Evolutionary conservation across 2,329 filamentous ascomycete genomes (phyloP).

Genomic region (Fusarium torreyae): DNA sequence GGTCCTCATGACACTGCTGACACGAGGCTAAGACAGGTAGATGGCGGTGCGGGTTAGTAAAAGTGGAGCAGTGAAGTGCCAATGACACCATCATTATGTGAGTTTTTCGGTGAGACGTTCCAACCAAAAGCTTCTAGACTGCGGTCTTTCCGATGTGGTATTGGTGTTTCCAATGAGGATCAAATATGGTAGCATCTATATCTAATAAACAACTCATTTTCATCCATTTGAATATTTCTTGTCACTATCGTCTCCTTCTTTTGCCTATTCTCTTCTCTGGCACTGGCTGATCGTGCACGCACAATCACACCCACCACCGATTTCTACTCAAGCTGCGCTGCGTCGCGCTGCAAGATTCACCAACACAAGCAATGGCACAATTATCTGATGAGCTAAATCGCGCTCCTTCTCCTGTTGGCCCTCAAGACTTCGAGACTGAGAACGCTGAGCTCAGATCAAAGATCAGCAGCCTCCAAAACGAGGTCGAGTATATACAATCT

Average conservation of each 20-base stretch:
- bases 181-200: neutral
- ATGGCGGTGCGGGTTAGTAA: neutral
- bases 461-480: neutral
- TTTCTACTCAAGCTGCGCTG: neutral
- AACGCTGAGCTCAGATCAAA: constrained; percentile 5
- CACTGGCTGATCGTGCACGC: neutral
- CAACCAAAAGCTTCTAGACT: neutral
- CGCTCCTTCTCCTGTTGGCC: neutral
- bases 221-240: too few species aligned
- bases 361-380: constrained; percentile 1
- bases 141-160: neutral
- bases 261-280: neutral
- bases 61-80: constrained; percentile 6
- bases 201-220: too few species aligned
- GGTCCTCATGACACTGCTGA: neutral
- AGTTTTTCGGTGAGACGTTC: constrained; percentile 21
- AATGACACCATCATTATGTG: constrained; percentile 26
- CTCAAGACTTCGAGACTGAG: neutral
- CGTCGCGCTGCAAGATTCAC: too few species aligned
- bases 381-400: neutral
- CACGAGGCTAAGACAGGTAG: neutral
- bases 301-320: neutral
- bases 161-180: neutral
- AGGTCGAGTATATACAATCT: neutral
- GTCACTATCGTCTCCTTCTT: too few species aligned